A percentile compares a stretch with the other conserved stretches of the same genome.
phyloP scores from a whole-genome alignment of 2,329 filamentous ascomycete genomes.

The Lasiodiplodia citricola region DNA sequence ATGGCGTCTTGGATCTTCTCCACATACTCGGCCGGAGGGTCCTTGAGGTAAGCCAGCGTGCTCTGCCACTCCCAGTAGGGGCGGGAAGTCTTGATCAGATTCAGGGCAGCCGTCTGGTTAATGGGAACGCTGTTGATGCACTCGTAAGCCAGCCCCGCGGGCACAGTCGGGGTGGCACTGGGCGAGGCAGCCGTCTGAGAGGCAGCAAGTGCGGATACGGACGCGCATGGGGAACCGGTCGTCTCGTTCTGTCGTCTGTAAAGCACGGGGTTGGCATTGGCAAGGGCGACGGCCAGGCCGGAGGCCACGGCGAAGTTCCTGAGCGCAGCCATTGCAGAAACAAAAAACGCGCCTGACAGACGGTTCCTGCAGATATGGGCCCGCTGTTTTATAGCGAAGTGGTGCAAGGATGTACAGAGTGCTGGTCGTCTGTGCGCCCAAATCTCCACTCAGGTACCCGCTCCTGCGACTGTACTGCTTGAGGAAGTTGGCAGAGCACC shows the following conservation, averaged over 20 bases:
- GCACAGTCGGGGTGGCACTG: conserved; percentile 39
- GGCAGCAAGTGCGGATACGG: conserved; percentile 23
- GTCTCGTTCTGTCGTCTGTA: conserved; percentile 16
- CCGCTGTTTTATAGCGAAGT: not conserved
- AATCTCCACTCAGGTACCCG: too few relatives aligned
- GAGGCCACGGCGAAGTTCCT: conserved; percentile 14
- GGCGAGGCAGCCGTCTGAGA: conserved; percentile 23
- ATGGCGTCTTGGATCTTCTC: conserved; percentile 52
- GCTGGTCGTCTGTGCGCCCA: too few relatives aligned
- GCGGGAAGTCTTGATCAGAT: conserved; percentile 46
- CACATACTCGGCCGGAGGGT: conserved; percentile 53
- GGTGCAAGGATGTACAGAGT: not conserved
- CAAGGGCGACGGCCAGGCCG: not conserved
- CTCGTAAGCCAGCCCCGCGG: conserved; percentile 51
- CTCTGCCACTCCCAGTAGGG: conserved; percentile 56
- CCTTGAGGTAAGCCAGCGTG: conserved; percentile 49
- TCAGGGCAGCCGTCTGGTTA: conserved; percentile 48
- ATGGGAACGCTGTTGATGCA: conserved; percentile 53
- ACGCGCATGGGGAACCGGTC: conserved; percentile 25
- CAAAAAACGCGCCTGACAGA: not conserved
- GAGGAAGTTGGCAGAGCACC: conserved; percentile 8
- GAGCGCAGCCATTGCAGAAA: conserved; percentile 3
- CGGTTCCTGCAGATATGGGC: not conserved
- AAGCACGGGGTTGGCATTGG: conserved; percentile 2
- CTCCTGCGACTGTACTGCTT: conserved; percentile 7